Conservation (phyloP, 2,329 filamentous ascomycete species). For the Xylaria sp. region DNA sequence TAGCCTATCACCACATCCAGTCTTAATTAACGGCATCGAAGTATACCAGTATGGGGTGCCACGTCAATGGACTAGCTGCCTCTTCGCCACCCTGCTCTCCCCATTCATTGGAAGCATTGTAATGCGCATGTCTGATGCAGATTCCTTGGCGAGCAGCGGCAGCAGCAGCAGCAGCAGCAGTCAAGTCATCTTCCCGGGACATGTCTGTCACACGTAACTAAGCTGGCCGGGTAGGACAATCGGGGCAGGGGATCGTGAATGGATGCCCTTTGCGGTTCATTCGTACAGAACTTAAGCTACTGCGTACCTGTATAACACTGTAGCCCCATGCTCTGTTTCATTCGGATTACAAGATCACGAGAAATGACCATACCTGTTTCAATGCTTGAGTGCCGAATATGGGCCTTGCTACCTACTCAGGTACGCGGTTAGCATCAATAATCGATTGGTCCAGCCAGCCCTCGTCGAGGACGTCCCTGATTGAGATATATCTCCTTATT, state of each 20-base stretch:
- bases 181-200: background rate
- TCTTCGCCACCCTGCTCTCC: slow-evolving; percentile 16
- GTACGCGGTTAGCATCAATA: background rate
- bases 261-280: background rate
- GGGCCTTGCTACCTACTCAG: background rate
- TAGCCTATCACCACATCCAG: background rate
- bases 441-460: background rate
- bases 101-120: slow-evolving; percentile 3
- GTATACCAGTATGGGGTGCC: slow-evolving; percentile 13
- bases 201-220: background rate
- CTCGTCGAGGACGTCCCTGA: background rate
- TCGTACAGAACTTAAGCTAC: background rate
- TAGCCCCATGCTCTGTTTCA: background rate
- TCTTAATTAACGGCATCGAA: slow-evolving; percentile 12
- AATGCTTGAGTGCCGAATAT: background rate
- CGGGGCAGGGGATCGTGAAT: too few species aligned
- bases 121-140: background rate
- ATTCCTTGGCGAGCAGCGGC: background rate
- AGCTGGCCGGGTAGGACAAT: background rate
- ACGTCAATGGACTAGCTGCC: slow-evolving; percentile 23
- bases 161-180: background rate
- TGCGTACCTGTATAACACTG: too few species aligned
- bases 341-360: background rate
- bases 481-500: background rate
- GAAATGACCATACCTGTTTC: background rate